A percentile compares a stretch with the other conserved stretches of the same genome.
phyloP scores from a whole-genome alignment of 2,329 filamentous ascomycete genomes.

The Fusarium sp. region DNA sequence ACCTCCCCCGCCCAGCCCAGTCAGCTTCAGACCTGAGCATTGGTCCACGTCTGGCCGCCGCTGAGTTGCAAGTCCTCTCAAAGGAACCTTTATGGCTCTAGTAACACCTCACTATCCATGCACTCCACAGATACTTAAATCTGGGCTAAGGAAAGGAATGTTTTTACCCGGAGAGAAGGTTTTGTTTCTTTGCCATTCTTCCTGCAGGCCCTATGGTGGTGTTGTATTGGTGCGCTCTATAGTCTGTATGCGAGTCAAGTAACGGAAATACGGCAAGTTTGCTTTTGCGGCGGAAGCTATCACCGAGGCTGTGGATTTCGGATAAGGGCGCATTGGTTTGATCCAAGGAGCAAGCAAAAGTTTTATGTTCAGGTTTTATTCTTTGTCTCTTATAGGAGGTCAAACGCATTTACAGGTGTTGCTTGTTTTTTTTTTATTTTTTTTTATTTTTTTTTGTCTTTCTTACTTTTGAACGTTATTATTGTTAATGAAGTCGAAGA shows the following conservation, averaged over 20 bases:
- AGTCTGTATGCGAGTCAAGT: slow-evolving; percentile 37
- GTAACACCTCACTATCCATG: slow-evolving; percentile 24
- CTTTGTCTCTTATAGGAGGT: slow-evolving; percentile 13
- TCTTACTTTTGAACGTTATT: not conserved
- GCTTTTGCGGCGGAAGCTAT: slow-evolving; percentile 19
- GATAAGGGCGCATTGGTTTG: slow-evolving; percentile 37
- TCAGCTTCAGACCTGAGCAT: slow-evolving; percentile 70
- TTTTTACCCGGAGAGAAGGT: not conserved
- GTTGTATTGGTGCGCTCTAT: slow-evolving; percentile 31
- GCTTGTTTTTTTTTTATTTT: not conserved
- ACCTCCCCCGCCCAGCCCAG: slow-evolving; percentile 72
- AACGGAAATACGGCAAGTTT: slow-evolving; percentile 30
- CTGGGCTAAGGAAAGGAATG: slow-evolving; percentile 1
- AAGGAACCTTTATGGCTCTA: slow-evolving; percentile 21
- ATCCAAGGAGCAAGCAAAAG: slow-evolving; percentile 29
- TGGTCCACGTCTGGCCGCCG: slow-evolving; percentile 59
- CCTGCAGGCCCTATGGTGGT: slow-evolving; percentile 32
- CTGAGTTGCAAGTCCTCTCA: slow-evolving; percentile 38
- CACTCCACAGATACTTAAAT: slow-evolving; percentile 5
- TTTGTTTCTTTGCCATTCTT: not conserved
- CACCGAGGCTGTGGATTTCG: slow-evolving; percentile 21
- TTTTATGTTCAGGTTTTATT: slow-evolving; percentile 15
- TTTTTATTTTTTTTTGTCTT: too few species aligned
- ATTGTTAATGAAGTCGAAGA: slow-evolving; percentile 10
- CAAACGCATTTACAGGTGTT: not conserved